These are phyloP conservation scores for Neckera pumila DNA, from an alignment of 225 moss, liverwort and hornwort genomes.

Conservation along the genomic window DNA sequence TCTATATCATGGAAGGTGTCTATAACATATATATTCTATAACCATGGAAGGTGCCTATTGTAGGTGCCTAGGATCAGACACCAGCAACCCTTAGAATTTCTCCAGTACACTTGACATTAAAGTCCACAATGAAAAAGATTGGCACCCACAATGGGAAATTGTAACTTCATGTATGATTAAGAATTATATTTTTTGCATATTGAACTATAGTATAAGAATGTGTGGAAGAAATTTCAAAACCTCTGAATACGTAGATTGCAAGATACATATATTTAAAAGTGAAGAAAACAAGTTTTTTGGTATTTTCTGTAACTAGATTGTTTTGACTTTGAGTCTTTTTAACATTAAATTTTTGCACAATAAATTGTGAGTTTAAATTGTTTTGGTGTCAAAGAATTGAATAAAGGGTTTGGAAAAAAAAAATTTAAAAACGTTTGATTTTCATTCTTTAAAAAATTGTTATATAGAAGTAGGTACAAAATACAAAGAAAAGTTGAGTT, in stretches of 20 bases:
- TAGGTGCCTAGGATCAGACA: no score
- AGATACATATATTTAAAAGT: fast-evolving
- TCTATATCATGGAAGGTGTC: no score
- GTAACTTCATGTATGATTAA: neutral
- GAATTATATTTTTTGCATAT: neutral
- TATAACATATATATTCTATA: no score
- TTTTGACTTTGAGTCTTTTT: neutral
- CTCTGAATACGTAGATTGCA: neutral
- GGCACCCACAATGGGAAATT: neutral
- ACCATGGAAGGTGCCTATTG: no score
- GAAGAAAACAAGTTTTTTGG: neutral
- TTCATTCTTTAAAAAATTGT: no score
- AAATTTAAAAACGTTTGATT: no score
- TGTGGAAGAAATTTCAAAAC: fast-evolving
- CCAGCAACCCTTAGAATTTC: neutral
- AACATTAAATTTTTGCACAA: neutral
- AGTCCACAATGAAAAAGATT: neutral
- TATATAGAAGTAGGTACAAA: no score
- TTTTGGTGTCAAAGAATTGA: neutral
- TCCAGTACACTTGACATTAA: no score
- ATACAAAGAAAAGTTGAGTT: neutral
- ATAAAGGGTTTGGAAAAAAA: neutral
- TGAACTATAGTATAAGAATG: neutral
- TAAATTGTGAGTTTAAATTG: neutral
- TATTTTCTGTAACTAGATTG: fast-evolving